Conservation (phyloP, 2,329 filamentous ascomycete genomes). For the Tolypocladium pustulatum region DNA sequence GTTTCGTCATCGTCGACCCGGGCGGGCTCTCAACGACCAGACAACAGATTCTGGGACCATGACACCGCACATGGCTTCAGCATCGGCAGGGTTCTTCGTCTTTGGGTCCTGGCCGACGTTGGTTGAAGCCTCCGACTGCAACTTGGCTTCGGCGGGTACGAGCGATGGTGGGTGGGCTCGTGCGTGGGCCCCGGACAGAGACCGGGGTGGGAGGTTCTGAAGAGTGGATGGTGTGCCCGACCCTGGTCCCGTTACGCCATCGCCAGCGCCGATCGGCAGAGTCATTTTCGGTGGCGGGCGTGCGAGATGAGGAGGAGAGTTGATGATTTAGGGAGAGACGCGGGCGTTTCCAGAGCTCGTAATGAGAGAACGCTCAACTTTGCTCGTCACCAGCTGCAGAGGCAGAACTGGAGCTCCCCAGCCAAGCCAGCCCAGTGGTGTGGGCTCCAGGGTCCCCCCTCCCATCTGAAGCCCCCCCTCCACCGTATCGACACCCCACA, state of each 20-base stretch:
- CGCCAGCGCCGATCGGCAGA: background rate
- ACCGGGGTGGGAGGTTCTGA: background rate
- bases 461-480: background rate
- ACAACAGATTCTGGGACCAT: background rate
- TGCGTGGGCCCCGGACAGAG: background rate
- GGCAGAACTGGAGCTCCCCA: background rate
- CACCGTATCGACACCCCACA: background rate
- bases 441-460: background rate
- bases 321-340: background rate
- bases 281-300: background rate
- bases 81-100: background rate
- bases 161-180: background rate
- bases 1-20: background rate
- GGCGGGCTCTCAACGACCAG: no score
- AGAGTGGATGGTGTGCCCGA: background rate
- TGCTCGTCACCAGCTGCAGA: background rate
- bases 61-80: background rate
- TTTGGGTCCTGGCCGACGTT: background rate
- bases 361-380: background rate
- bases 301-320: background rate
- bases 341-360: background rate
- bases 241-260: background rate
- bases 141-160: background rate
- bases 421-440: background rate
- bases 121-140: background rate